Conservation (phyloP, 768 basidiomycete genomes). For the Mrakia hoshinonis region DNA sequence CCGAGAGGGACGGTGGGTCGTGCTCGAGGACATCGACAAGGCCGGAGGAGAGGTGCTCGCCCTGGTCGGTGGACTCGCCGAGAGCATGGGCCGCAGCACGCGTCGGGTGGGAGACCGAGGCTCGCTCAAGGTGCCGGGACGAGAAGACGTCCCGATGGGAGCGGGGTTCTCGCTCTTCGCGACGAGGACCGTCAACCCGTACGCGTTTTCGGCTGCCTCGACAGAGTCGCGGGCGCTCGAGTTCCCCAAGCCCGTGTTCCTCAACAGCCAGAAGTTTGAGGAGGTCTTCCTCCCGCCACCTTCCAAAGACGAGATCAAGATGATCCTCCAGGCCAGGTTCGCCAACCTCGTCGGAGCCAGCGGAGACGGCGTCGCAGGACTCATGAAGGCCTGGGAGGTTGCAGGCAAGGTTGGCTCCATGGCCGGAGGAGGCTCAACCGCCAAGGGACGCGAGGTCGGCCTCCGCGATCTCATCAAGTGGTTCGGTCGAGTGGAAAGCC, state of each 20-base stretch:
- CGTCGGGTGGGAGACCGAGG: conserved; percentile 61
- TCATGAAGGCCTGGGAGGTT: conserved; percentile 20
- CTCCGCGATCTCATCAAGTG: conserved; percentile 73
- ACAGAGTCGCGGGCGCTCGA: conserved; percentile 40
- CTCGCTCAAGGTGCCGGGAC: conserved; percentile 63
- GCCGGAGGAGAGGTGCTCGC: conserved; percentile 84
- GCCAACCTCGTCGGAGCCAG: conserved; percentile 46
- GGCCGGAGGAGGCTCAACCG: conserved; percentile 40
- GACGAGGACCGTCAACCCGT: conserved; percentile 60
- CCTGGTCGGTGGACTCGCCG: conserved; percentile 70
- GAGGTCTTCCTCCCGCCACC: conserved; percentile 61
- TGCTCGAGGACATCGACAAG: conserved; percentile 84
- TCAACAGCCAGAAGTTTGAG: conserved; percentile 73
- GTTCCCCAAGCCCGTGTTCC: conserved; percentile 60
- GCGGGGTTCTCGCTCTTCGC: conserved; percentile 80
- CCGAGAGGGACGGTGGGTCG: conserved; percentile 81
- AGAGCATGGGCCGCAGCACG: conserved; percentile 50
- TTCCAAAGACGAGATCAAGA: conserved; percentile 55
- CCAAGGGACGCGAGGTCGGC: conserved; percentile 47
- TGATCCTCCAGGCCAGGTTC: conserved; percentile 63
- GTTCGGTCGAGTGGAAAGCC: conserved; percentile 59
- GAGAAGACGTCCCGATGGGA: conserved; percentile 63
- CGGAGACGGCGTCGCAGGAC: conserved; percentile 1
- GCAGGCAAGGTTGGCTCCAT: conserved; percentile 7
- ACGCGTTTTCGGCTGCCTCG: conserved; percentile 27